phyloP scores from a whole-genome alignment of 768 basidiomycete genomes.

The Lentinula boryana region DNA sequence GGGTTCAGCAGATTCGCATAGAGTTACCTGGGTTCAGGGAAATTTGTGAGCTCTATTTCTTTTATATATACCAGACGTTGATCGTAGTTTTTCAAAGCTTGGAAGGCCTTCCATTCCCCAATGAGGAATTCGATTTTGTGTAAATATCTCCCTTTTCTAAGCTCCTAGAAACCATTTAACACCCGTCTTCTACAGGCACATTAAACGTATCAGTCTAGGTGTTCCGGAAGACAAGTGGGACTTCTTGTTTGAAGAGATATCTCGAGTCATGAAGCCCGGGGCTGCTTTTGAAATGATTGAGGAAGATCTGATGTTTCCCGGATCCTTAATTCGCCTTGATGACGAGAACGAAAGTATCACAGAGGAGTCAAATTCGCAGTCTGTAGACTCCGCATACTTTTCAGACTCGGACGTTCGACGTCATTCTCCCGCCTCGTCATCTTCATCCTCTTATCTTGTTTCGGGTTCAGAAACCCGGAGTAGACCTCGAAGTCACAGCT shows the following conservation, averaged over 20 bases:
- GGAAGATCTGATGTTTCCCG: constrained; percentile 72
- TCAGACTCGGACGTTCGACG: neutral
- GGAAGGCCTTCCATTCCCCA: constrained; percentile 61
- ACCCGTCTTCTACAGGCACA: constrained; percentile 35
- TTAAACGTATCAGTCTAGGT: constrained; percentile 66
- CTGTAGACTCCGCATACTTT: neutral
- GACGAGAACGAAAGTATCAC: constrained; percentile 16
- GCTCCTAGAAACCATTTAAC: neutral
- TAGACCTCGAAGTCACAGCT: neutral
- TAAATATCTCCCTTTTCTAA: constrained; percentile 26
- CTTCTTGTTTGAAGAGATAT: constrained; percentile 58
- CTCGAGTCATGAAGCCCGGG: constrained; percentile 68
- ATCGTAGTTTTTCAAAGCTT: constrained; percentile 34
- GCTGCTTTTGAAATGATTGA: constrained; percentile 74
- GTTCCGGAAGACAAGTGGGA: constrained; percentile 83
- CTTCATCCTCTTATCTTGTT: neutral
- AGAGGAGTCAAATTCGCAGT: neutral
- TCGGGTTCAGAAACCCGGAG: neutral
- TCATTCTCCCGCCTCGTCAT: neutral
- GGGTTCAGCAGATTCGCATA: constrained; percentile 46
- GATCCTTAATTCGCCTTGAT: constrained; percentile 25
- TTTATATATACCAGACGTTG: constrained; percentile 2
- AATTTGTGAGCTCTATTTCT: constrained; percentile 51
- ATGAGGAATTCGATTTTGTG: constrained; percentile 77
- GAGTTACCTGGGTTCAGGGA: constrained; percentile 67